Conservation (phyloP, 1,284 basidiomycete species). For the Singerocomus inundabilis region DNA sequence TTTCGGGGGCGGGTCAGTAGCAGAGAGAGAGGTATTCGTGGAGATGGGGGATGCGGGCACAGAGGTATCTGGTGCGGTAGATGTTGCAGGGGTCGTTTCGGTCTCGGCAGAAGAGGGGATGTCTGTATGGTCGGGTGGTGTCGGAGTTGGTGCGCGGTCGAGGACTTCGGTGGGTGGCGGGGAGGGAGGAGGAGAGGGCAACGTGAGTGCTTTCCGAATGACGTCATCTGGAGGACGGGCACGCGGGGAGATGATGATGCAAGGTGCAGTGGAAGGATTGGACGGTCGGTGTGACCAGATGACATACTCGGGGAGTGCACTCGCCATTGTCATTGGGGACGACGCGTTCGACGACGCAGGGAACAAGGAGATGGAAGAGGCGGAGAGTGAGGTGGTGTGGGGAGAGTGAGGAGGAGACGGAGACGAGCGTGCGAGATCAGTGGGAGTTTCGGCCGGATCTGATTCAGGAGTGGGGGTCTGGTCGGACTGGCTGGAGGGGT, state of each 20-base stretch:
- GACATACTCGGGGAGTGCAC: conserved; percentile 32
- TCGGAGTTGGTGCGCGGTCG: conserved; percentile 11
- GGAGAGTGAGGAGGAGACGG: conserved; percentile 5
- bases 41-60: conserved; percentile 59
- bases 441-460: conserved; percentile 3
- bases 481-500: conserved; percentile 1
- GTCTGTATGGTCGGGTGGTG: conserved; percentile 24
- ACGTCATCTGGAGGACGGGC: conserved; percentile 59
- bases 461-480: conserved; percentile 6
- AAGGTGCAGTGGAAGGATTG: conserved; percentile 58
- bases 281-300: conserved; percentile 68
- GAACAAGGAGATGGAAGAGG: conserved; percentile 3
- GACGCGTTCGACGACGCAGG: conserved; percentile 7
- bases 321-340: conserved; percentile 11
- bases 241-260: conserved; percentile 62
- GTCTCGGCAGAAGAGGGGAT: conserved; percentile 40
- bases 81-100: conserved; percentile 41
- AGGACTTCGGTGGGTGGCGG: conserved; percentile 21
- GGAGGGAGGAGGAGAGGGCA: conserved; percentile 56
- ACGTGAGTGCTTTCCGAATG: conserved; percentile 49
- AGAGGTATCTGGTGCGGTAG: conserved; percentile 45
- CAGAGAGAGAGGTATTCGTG: conserved; percentile 57
- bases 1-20: conserved; percentile 28
- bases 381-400: neutral
- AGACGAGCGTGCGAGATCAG: neutral